Evolutionary conservation across 2,329 filamentous ascomycete genomes (phyloP), one percentile per base, ranked within the genome.

Genomic region (Hypoxylon sp.): DNA sequence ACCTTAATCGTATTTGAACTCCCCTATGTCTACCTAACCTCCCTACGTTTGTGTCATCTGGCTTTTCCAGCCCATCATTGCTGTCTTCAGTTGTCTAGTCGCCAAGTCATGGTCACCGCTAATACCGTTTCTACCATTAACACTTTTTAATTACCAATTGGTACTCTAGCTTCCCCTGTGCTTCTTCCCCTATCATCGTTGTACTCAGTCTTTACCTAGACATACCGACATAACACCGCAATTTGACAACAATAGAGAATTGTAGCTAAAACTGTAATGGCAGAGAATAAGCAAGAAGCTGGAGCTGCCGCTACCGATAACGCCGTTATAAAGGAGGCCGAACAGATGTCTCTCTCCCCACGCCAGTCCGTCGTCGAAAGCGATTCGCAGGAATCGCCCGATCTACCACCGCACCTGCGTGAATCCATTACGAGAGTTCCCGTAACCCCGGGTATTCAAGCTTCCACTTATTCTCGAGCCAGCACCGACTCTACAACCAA

Each of bases 381-480:
- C 34, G 61, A 63, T 41, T 51, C 46, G 6, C 32, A 59, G 37
- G 64, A 68, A 4, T 70, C 70, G 3, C 65, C 71, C n/a, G 64
- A 73, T 5, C 73, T 80, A 9, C 77, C 77, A 4, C 74, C 79
- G 16, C 78, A 81, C 65, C 59, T 78, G 58, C 77, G 77, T 34
- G 45, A 70, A 2, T 74, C 77, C 2, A 69, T 78, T 63, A 78
- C 69, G 34, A 70, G 73, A 23, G 74, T 82, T 25, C 80, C 80
- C n/a, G 80, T 82, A 16, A 82, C 80, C 3, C 80, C 80, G 3
- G 80, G 75, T 32, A 80, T 81, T 51, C 65, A 71, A 25, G 63
- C 70, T 39, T 67, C 73, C 8, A 76, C 78, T 6, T 80, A 81
- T 70, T 58, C 66, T 12, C 70, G 73, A 21, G 56, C 63, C 14